Percentiles rank a stretch among this genome's conserved stretches.
Conservation (phyloP, 192 early-diverging fungal species). For the Mycoemilia scoparia region DNA sequence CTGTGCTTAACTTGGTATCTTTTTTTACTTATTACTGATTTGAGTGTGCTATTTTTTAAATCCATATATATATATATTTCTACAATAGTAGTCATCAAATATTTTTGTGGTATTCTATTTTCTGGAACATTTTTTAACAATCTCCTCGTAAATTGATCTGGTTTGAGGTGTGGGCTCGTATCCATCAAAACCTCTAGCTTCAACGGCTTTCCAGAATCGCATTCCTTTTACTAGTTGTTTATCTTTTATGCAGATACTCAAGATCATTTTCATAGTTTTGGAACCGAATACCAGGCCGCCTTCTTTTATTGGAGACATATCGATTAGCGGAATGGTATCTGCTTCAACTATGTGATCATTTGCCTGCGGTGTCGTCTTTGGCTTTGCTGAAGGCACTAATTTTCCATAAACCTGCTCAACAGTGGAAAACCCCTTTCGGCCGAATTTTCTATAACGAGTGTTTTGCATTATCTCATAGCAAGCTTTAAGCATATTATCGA, state of each 20-base stretch:
- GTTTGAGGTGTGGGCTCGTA: too few relatives aligned
- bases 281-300: conserved; percentile 4
- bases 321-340: conserved; percentile 1
- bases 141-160: too few relatives aligned
- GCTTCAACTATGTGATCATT: conserved; percentile 5
- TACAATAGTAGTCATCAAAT: too few relatives aligned
- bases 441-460: conserved; percentile 12
- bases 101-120: too few relatives aligned
- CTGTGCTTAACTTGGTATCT: too few relatives aligned
- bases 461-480: conserved; percentile 19
- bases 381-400: not conserved
- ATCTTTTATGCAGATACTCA: conserved; percentile 17
- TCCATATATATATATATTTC: too few relatives aligned
- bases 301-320: not conserved
- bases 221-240: conserved; percentile 13
- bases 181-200: too few relatives aligned
- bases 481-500: conserved; percentile 14
- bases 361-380: not conserved
- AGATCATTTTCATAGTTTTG: conserved; percentile 10
- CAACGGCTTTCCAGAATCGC: too few relatives aligned
- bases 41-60: too few relatives aligned
- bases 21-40: too few relatives aligned
- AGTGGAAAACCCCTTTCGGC: conserved; percentile 12
- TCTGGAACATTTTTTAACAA: too few relatives aligned
- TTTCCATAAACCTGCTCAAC: conserved; percentile 17